Evolutionary conservation across 2,329 filamentous ascomycete genomes (phyloP).

Genomic region (Tetracladium maxilliforme): DNA sequence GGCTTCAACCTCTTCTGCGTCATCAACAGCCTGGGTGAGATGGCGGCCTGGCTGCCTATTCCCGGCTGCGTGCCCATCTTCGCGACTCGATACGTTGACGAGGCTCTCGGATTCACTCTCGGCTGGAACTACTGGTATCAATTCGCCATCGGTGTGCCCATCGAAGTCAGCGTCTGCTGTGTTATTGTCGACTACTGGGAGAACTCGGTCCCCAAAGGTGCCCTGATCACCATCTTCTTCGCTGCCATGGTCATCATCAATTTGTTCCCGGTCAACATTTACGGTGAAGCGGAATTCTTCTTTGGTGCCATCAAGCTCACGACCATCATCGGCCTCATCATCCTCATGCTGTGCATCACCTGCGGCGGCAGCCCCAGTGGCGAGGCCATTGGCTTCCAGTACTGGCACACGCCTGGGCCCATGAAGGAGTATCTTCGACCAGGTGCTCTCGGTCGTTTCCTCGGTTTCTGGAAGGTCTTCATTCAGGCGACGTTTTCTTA

Average conservation of each 20-base stretch:
- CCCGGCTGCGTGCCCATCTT: no score
- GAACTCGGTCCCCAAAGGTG: no score
- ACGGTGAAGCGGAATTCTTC: constrained; percentile 48
- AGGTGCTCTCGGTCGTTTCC: constrained; percentile 53
- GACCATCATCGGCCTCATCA: constrained; percentile 48
- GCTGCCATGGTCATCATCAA: constrained; percentile 26
- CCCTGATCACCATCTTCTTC: constrained; percentile 25
- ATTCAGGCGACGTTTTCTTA: constrained; percentile 32
- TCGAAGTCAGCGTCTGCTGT: no score
- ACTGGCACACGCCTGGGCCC: constrained; percentile 52
- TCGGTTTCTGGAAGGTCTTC: constrained; percentile 50
- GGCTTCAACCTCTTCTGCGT: constrained; percentile 32
- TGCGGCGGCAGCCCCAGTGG: constrained; percentile 64
- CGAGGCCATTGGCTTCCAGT: constrained; percentile 60
- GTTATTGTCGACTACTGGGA: no score
- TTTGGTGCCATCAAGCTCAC: constrained; percentile 40
- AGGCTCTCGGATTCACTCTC: constrained; percentile 43
- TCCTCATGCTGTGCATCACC: constrained; percentile 74
- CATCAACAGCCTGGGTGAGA: constrained; percentile 22
- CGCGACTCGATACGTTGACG: constrained; percentile 50
- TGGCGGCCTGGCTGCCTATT: constrained; percentile 21
- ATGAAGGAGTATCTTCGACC: constrained; percentile 51
- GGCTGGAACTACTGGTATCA: constrained; percentile 29
- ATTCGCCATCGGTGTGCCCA: no score
- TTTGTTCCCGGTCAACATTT: constrained; percentile 40